phyloP scores from a whole-genome alignment of 495 filamentous ascomycete genomes.

The Daldinia grandis region DNA sequence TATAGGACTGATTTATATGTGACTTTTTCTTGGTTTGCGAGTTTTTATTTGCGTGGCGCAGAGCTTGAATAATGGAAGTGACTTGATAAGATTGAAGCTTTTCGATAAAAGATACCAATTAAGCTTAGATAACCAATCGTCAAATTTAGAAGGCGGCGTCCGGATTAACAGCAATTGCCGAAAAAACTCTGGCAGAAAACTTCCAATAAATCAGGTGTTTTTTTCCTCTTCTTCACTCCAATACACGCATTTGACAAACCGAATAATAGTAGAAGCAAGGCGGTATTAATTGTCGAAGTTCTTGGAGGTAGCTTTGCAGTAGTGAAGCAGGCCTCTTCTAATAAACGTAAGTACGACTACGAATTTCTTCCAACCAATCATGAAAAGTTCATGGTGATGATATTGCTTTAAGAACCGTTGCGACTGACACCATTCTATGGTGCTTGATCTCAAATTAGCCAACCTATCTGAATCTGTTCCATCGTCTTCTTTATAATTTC shows the following conservation, averaged over 20 bases:
- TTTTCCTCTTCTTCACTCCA: neutral
- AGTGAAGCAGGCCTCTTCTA: conserved; percentile 1
- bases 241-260: neutral
- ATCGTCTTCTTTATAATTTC: conserved; percentile 16
- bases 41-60: conserved; percentile 27
- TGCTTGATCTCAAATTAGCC: conserved; percentile 68
- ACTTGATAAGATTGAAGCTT: conserved; percentile 4
- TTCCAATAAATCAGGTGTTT: neutral
- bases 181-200: conserved; percentile 25
- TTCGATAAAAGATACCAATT: conserved; percentile 11
- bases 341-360: conserved; percentile 9
- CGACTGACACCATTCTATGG: conserved; percentile 76
- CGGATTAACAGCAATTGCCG: conserved; percentile 35
- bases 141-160: conserved; percentile 31
- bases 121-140: conserved; percentile 18
- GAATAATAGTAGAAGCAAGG: neutral
- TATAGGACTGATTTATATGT: neutral
- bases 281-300: neutral
- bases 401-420: conserved; percentile 83
- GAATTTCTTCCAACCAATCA: neutral
- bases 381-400: conserved; percentile 50
- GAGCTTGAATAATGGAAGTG: conserved; percentile 10
- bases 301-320: conserved; percentile 1
- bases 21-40: conserved; percentile 18
- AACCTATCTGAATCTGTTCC: conserved; percentile 56